Evolutionary conservation across 139 green algal species (phyloP), one percentile per base, ranked within the genome.

Genomic region (Chlamydomonas sphaeroides): DNA sequence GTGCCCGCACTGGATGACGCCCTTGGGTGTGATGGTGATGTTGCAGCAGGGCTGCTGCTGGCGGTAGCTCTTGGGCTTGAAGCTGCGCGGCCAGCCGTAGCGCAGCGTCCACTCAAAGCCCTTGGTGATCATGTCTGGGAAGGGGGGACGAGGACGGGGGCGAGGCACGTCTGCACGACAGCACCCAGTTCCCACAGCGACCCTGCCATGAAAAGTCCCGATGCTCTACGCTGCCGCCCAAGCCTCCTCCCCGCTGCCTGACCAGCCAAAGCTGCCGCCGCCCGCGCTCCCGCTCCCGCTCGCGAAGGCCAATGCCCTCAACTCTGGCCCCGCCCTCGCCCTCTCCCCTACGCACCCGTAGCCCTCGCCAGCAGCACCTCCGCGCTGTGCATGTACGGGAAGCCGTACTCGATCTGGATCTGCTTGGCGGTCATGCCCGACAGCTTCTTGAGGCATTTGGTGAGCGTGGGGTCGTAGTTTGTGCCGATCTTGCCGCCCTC

Each of bases 101-200:
- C 77, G 77, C 6, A 84, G 77, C 65, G 83, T 75, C 78, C 83
- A 90, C 70, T 90, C 86, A 30, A 85, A 90, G 25, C 86, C 86
- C 61, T 85, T 85, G 78, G 42, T 84, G 17, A 86, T 61, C 78
- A 89, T 84, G 45, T 86, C 84, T 89, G 56, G 3, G 56, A 3
- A n/a, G 3, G 77, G 26, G 66, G 2, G 26, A 10, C 35, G 42
- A 18, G 5, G 45, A 0, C 2, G 2, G 39, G 14, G 57, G 30
- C 1, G 32, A 41, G 6, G 53, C 23, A 65, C 45, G 10, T 51
- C 45, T 51, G 45, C 45, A 8, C 14, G 45, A 51, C 45, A 51
- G 10, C 10, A 10, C 10, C 14, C 45, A 10, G 45, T 14, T 10
- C 45, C 14, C 14, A 14, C 45, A 10, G 14, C 14, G 45, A 10